Evolutionary conservation across 164 flowering plant species (phyloP).

Genomic region (Vitis cinerea): DNA sequence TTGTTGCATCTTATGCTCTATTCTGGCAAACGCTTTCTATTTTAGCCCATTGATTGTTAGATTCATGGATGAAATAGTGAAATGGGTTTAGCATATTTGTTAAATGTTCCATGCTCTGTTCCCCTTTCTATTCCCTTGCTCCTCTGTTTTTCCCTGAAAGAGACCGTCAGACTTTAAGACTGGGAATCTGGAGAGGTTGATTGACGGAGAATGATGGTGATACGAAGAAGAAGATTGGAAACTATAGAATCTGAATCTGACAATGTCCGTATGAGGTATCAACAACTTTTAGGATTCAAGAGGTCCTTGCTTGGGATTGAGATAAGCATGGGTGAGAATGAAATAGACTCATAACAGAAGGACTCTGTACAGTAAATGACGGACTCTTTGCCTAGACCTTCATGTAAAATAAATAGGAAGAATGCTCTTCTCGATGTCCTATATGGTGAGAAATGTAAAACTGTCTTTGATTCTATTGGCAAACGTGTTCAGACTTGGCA

Average conservation of each 20-base stretch:
- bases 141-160: no score
- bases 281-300: conserved; percentile 95
- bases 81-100: no score
- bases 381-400: conserved; percentile 96
- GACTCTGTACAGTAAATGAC: conserved; percentile 99
- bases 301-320: conserved; percentile 94
- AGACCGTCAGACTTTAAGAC: no score
- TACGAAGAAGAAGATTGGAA: conserved; percentile 90
- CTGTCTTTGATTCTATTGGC: conserved; percentile 99
- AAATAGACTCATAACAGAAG: conserved; percentile 96
- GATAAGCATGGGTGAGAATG: conserved; percentile 96
- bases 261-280: conserved; percentile 97
- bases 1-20: no score
- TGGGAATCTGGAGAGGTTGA: no score
- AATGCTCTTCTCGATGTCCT: conserved; percentile 98
- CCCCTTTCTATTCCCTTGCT: no score
- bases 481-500: conserved; percentile 99
- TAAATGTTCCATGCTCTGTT: no score
- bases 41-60: no score
- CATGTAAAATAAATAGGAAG: conserved; percentile 96
- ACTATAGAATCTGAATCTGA: conserved; percentile 99
- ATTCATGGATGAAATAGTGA: no score
- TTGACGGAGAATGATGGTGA: conserved; percentile 91
- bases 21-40: no score
- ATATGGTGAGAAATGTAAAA: conserved; percentile 99